phyloP scores from a whole-genome alignment of 176 grass and related monocot species.

The Aegilops speltoides region DNA sequence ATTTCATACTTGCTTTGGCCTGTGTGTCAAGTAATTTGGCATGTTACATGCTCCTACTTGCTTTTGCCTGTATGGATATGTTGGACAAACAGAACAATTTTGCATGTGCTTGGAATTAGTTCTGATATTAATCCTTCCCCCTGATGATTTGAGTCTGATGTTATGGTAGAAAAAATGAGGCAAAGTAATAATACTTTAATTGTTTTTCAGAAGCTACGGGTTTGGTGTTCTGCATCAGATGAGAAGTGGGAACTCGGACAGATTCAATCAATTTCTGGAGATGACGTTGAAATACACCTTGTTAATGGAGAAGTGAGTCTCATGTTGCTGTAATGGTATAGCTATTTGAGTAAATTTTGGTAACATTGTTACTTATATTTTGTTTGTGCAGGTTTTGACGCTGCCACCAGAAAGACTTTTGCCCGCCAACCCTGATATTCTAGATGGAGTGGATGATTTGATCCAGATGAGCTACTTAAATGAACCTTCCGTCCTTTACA shows the following conservation, averaged over 20 bases:
- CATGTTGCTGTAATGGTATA: conserved; percentile 18
- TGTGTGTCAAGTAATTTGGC: conserved; percentile 15
- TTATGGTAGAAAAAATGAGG: not conserved
- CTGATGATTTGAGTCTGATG: conserved; percentile 18
- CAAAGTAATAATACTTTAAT: not conserved
- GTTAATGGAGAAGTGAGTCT: conserved; percentile 66
- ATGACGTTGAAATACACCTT: conserved; percentile 69
- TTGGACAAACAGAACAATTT: not conserved
- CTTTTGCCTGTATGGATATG: not conserved
- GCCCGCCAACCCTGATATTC: conserved; percentile 84
- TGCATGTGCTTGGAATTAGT: conserved; percentile 4
- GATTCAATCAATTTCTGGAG: conserved; percentile 73
- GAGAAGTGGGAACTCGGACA: conserved; percentile 79
- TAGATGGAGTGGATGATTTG: conserved; percentile 94
- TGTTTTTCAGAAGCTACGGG: conserved; percentile 77
- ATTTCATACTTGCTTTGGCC: not conserved
- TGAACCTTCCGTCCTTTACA: conserved; percentile 85
- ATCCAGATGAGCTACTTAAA: conserved; percentile 97
- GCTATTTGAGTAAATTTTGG: conserved; percentile 22
- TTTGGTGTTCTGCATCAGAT: conserved; percentile 76
- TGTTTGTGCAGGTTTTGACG: conserved; percentile 61
- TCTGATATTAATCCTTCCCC: conserved; percentile 12
- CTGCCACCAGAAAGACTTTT: conserved; percentile 68
- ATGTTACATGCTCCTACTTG: not conserved
- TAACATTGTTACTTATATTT: conserved; percentile 33